Evolutionary conservation across 345 rosid species (phyloP), one percentile per base, ranked within the genome.

Genomic region (Atalantia buxifolia): DNA sequence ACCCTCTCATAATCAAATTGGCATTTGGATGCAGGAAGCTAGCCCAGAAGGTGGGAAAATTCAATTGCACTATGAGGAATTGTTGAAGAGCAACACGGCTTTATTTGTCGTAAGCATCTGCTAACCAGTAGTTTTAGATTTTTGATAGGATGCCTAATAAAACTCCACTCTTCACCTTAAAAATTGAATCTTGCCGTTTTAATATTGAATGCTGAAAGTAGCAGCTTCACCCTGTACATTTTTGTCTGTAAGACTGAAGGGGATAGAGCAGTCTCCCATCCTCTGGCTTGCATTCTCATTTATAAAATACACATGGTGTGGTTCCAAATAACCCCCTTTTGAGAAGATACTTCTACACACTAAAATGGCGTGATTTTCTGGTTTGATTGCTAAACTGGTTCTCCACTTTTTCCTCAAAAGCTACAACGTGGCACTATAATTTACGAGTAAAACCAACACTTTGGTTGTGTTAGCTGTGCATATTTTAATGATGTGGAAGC

Each of bases 1-100:
- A 53, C n/a, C 5, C 66, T 42, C 27, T 40, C 5, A 18, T 76
- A 78, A 71, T 76, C 33, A 75, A 56, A 79, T 64, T 66, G 57
- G 69, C 40, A 14, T 66, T 33, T 80, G 28, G 66, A 75, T 79
- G 75, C 64, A 96, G 98, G 97, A 94, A 91, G 98, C 99, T 78
- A 91, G 98, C 69, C 90, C 95, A 10, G 97, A 94, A 77, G 98
- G 97, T 76, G 98, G 99, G 75, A 96, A 94, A 86, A 89, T 94
- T 78, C 98, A 92, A 84, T 69, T 85, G 81, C 98, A 96, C 82
- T 96, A 94, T 71, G 98, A 92, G 91, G 98, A 96, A 70, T 73
- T 94, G 82, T 84, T 92, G 83, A 96, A 94, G 88, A 92, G 89
- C 88, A 96, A 92, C 84, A 94, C 99, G 4, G 80, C 92, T 27